Conservation (phyloP, 129 eudicot genomes). For the Solidago caesia region DNA sequence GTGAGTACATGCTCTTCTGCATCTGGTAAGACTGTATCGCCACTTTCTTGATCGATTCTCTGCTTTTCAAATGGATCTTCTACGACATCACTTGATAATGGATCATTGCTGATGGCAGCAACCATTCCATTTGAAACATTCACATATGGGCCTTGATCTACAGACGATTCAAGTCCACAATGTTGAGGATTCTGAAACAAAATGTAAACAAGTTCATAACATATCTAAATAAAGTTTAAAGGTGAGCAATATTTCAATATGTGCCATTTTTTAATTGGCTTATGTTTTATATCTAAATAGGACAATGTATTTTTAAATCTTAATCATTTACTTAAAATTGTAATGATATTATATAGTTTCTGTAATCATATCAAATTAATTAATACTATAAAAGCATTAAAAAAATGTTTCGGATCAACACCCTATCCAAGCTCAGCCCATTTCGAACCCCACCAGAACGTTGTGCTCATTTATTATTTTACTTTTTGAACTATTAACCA, state of each 20-base stretch:
- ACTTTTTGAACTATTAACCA: not conserved
- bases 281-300: too few relatives aligned
- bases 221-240: not conserved
- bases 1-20: conserved; percentile 23
- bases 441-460: not conserved
- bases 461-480: not conserved
- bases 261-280: too few relatives aligned
- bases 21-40: conserved; percentile 10
- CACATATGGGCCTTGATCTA: conserved; percentile 82
- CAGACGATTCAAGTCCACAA: conserved; percentile 52
- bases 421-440: not conserved
- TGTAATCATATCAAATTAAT: too few relatives aligned
- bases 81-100: conserved; percentile 24
- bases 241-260: not conserved
- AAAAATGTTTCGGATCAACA: not conserved
- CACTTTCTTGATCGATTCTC: conserved; percentile 9
- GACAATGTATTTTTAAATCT: too few relatives aligned
- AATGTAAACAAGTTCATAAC: not conserved
- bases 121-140: conserved; percentile 74
- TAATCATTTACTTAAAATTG: too few relatives aligned
- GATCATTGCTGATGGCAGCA: conserved; percentile 58
- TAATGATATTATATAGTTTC: too few relatives aligned
- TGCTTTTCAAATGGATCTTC: conserved; percentile 32
- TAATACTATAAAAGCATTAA: not conserved
- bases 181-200: conserved; percentile 32